These are phyloP conservation scores for Aspergillus cejpii DNA, from an alignment of 2,329 filamentous ascomycete genomes.

Conservation along the genomic window DNA sequence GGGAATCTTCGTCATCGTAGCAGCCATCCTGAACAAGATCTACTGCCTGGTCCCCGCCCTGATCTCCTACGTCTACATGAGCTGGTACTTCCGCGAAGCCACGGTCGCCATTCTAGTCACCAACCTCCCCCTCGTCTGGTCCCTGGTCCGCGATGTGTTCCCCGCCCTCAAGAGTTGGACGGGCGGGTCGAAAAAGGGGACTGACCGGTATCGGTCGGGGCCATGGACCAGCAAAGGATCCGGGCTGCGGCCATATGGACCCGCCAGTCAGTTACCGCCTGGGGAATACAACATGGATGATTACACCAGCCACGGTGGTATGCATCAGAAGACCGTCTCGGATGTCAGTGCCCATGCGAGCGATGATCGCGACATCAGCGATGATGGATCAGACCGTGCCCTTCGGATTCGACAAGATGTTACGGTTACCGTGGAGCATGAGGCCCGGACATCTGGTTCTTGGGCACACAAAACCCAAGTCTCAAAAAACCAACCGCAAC, in stretches of 20 bases:
- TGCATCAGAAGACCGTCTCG: conserved; percentile 25
- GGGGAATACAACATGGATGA: conserved; percentile 29
- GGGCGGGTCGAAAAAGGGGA: conserved; percentile 30
- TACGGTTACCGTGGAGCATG: conserved; percentile 27
- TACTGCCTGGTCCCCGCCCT: conserved; percentile 41
- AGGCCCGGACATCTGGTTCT: conserved; percentile 11
- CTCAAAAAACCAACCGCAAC: conserved; percentile 2
- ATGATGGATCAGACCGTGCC: conserved; percentile 34
- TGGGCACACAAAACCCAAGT: conserved; percentile 3
- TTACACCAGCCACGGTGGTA: conserved; percentile 21
- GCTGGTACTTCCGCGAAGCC: conserved; percentile 45
- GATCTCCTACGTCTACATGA: conserved; percentile 41
- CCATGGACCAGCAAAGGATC: conserved; percentile 29
- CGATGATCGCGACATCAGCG: conserved; percentile 29
- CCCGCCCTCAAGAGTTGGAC: conserved; percentile 38
- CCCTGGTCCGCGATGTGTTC: conserved; percentile 46
- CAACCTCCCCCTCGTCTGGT: conserved; percentile 49
- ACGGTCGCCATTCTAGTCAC: conserved; percentile 45
- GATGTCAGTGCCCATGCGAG: conserved; percentile 23
- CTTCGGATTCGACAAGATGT: conserved; percentile 37
- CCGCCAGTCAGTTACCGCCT: conserved; percentile 22
- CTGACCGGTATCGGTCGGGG: conserved; percentile 30
- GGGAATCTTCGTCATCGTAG: conserved; percentile 44
- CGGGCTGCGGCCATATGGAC: conserved; percentile 24
- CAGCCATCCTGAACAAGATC: conserved; percentile 46